Evolutionary conservation across 345 rosid genomes (phyloP).

Genomic region (Cochlearia excelsa): DNA sequence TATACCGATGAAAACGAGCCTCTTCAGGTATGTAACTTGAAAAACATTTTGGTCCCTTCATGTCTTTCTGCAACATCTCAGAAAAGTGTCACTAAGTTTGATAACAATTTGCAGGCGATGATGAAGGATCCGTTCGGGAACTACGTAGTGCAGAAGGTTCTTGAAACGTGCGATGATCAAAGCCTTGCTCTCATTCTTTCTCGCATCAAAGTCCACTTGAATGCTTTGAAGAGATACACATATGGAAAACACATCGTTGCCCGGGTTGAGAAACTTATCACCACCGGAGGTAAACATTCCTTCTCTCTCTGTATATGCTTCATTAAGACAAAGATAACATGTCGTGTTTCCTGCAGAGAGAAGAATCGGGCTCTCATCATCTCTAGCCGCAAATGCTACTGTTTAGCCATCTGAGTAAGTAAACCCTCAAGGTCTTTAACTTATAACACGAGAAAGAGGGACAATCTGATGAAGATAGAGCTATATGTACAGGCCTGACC

Average conservation of each 20-base stretch:
- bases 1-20: constrained; percentile 93
- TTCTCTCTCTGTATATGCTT: not conserved
- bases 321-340: not conserved
- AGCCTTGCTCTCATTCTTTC: constrained; percentile 78
- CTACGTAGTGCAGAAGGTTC: constrained; percentile 94
- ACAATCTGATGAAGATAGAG: constrained; percentile 29
- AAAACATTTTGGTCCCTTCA: not conserved
- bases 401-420: constrained; percentile 26
- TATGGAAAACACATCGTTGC: constrained; percentile 97
- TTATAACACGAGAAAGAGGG: constrained; percentile 29
- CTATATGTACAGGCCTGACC: constrained; percentile 34
- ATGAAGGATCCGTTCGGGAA: constrained; percentile 99
- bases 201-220: constrained; percentile 84
- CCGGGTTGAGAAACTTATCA: constrained; percentile 88
- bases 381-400: constrained; percentile 27
- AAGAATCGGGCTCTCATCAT: constrained; percentile 68
- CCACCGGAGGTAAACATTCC: constrained; percentile 68
- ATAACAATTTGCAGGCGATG: constrained; percentile 65
- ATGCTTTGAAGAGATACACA: constrained; percentile 84
- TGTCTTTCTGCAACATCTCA: constrained; percentile 9
- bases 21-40: constrained; percentile 65
- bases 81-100: not conserved
- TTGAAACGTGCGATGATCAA: constrained; percentile 88
- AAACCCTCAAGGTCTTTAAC: constrained; percentile 25
- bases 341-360: constrained; percentile 53